Conservation (phyloP, 305 asterid species). For the Caryopteris hybrid region DNA sequence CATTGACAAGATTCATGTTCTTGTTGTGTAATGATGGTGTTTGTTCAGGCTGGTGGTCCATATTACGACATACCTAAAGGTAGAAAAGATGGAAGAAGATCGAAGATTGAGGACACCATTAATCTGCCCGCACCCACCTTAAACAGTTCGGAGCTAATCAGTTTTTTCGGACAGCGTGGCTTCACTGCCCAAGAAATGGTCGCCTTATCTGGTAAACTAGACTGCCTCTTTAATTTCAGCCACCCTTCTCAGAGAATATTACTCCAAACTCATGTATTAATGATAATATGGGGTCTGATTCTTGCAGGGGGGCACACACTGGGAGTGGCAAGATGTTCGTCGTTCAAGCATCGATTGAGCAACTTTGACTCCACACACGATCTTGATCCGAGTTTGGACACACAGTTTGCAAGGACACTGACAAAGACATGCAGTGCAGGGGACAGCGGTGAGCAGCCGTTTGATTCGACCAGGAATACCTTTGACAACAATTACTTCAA, state of each 20-base stretch:
- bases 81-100: conserved; percentile 76
- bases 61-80: conserved; percentile 73
- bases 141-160: conserved; percentile 69
- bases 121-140: conserved; percentile 72
- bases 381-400: conserved; percentile 63
- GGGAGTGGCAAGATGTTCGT: conserved; percentile 82
- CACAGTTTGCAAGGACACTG: conserved; percentile 49
- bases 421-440: conserved; percentile 62
- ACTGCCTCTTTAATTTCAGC: no score
- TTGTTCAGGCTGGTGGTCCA: conserved; percentile 77
- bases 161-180: conserved; percentile 64
- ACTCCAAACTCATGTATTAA: no score
- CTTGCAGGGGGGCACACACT: conserved; percentile 78
- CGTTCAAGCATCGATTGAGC: conserved; percentile 70
- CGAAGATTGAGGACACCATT: conserved; percentile 71
- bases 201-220: conserved; percentile 76
- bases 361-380: conserved; percentile 58
- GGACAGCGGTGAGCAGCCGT: conserved; percentile 61
- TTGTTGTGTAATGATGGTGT: background rate
- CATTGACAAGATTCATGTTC: background rate
- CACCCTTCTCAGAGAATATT: no score
- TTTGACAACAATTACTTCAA: conserved; percentile 67
- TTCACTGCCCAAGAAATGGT: conserved; percentile 85
- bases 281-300: background rate
- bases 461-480: conserved; percentile 47